Conservation (phyloP, 352 stramenopile genomes). For the Phytopythium mirpurense region DNA sequence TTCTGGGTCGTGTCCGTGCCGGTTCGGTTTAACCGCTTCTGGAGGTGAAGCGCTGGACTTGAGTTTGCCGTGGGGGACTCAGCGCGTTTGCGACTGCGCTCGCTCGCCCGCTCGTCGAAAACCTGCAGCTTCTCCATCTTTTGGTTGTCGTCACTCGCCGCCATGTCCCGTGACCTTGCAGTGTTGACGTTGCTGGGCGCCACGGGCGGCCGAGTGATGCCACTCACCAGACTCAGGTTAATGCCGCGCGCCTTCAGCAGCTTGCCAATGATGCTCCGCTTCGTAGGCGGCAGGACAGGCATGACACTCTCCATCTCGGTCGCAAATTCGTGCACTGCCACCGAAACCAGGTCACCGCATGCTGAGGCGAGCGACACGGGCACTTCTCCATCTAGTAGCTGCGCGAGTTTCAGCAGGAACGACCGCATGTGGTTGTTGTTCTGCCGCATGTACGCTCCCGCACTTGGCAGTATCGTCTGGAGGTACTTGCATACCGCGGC, state of each 20-base stretch:
- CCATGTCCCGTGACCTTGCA: background rate
- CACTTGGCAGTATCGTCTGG: constrained; percentile 40
- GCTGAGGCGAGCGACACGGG: constrained; percentile 52
- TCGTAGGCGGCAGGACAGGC: constrained; percentile 49
- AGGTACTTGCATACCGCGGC: constrained; percentile 63
- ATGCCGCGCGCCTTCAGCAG: constrained; percentile 58
- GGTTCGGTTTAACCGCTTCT: constrained; percentile 41
- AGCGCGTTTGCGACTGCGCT: constrained; percentile 41
- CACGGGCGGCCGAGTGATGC: background rate
- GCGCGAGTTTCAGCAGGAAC: constrained; percentile 64
- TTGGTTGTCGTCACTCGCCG: constrained; percentile 11
- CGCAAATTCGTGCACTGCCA: constrained; percentile 38
- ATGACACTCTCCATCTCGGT: constrained; percentile 49
- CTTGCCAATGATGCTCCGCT: constrained; percentile 42
- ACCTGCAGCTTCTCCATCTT: constrained; percentile 3
- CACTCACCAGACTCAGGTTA: constrained; percentile 25
- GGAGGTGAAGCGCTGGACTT: constrained; percentile 28
- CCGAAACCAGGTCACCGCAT: constrained; percentile 52
- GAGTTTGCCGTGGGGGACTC: constrained; percentile 43
- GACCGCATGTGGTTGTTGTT: constrained; percentile 66
- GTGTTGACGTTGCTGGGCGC: background rate
- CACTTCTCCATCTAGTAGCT: constrained; percentile 55
- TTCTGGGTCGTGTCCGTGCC: background rate
- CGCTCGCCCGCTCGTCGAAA: constrained; percentile 8
- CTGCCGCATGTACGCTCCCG: constrained; percentile 54